phyloP scores from a whole-genome alignment of 805 yeast species.

The Kluyveromyces nonfermentans region DNA sequence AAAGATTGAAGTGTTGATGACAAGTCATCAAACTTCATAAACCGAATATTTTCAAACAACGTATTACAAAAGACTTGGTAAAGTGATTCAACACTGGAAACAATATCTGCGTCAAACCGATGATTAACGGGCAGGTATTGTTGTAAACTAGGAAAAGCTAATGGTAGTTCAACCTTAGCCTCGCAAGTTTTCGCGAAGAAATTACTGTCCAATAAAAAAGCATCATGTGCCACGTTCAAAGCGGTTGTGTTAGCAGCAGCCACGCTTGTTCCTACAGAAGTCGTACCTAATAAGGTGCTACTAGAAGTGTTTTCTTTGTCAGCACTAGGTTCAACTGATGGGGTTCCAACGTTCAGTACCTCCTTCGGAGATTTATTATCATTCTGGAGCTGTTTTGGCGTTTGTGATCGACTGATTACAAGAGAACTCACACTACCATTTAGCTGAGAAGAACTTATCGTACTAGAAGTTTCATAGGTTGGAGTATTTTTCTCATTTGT shows the following conservation, averaged over 20 bases:
- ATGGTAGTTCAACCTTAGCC: conserved; percentile 18
- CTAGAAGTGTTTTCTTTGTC: background rate
- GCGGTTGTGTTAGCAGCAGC: background rate
- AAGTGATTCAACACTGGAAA: conserved; percentile 50
- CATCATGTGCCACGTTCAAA: background rate
- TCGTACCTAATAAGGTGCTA: background rate
- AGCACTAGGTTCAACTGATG: background rate
- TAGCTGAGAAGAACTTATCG: background rate
- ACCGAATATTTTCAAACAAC: conserved; percentile 56
- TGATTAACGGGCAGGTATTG: conserved; percentile 32
- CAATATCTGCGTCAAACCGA: conserved; percentile 42
- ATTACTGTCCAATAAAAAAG: background rate
- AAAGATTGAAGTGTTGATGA: conserved; percentile 45
- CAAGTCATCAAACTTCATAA: conserved; percentile 55
- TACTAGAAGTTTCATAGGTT: background rate
- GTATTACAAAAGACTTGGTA: conserved; percentile 58
- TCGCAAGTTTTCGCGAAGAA: conserved; percentile 20
- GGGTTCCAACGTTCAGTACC: background rate
- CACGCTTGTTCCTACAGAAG: background rate
- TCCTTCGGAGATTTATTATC: background rate
- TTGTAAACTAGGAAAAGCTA: conserved; percentile 33
- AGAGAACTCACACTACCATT: background rate
- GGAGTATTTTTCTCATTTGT: background rate
- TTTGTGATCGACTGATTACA: background rate
- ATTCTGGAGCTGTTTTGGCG: background rate